Evolutionary conservation across 345 rosid species (phyloP), one percentile per base, ranked within the genome.

Genomic region (Populus davidiana): DNA sequence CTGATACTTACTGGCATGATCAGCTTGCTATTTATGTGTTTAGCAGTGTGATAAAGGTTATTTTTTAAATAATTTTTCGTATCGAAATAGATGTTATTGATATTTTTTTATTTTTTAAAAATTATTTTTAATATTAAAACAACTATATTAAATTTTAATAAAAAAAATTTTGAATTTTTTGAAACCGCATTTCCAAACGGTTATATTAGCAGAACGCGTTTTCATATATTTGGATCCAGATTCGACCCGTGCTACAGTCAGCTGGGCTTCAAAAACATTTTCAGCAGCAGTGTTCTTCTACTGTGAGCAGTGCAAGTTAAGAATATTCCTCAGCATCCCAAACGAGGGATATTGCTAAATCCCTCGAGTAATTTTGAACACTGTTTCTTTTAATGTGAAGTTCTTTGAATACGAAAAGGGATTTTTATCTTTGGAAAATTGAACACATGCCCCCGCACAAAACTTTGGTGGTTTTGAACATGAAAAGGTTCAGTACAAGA

Each of bases 191-290:
- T 25, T 1, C 27, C 27, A 25, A 25, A 25, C 27, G 1, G 27
- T 92, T 88, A 91, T 93, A 80, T 91, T 92, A 88, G 98, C 99
- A 92, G 99, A 96, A 86, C 92, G 99, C 77, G 94, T 96, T 82
- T 87, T 96, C 81, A 96, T 96, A 83, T 93, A 96, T 90, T 73
- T 93, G 93, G 94, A 87, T 82, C 95, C 98, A n/a, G 93, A 91
- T 77, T 91, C 99, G 81, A 90, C 91, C 84, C 81, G 85, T 25
- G 84, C 89, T 67, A 88, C 94, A 31, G 97, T 92, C 77, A 84
- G 86, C 73, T 96, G 99, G 99, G 91, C 97, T 23, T 86, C 98
- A 80, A 78, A 80, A 78, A 87, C 83, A 8, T 92, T 96, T 85
- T 83, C 94, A 75, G 90, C 95, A 27, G 90, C 94, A 70, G 86